Percentiles rank a stretch among this genome's conserved stretches.
Evolutionary conservation across 2,329 filamentous ascomycete species (phyloP).

Genomic region (Xylaria sp.): DNA sequence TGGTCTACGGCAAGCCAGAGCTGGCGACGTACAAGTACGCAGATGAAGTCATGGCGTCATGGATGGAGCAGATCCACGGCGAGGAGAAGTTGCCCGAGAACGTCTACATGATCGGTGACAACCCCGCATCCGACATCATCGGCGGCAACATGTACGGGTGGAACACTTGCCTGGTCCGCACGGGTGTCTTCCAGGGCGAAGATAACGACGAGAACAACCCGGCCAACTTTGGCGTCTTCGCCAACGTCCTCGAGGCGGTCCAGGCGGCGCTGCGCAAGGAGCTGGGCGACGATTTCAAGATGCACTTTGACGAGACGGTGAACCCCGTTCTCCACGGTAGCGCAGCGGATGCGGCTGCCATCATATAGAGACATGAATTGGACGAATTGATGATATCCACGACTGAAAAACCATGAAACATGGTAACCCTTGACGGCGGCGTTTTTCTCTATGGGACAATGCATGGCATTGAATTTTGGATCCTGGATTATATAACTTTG

Average conservation of each 20-base stretch:
- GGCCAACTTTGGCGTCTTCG: slow-evolving; percentile 80
- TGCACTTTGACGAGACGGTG: slow-evolving; percentile 76
- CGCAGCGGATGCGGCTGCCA: slow-evolving; percentile 60
- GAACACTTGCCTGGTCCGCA: slow-evolving; percentile 83
- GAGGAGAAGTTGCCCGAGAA: slow-evolving; percentile 75
- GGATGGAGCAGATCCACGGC: slow-evolving; percentile 81
- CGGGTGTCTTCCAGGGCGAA: slow-evolving; percentile 81
- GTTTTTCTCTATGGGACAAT: slow-evolving; percentile 26
- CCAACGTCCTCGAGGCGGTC: slow-evolving; percentile 78
- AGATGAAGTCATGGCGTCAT: slow-evolving; percentile 76
- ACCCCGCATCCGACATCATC: slow-evolving; percentile 78
- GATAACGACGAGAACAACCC: slow-evolving; percentile 82
- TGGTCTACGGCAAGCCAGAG: slow-evolving; percentile 81
- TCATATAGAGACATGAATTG: slow-evolving; percentile 39
- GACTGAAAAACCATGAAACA: slow-evolving; percentile 10
- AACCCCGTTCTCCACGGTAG: slow-evolving; percentile 72
- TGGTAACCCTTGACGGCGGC: slow-evolving; percentile 25
- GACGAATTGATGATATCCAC: slow-evolving; percentile 39
- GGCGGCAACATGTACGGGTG: slow-evolving; percentile 85
- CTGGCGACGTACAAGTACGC: slow-evolving; percentile 82
- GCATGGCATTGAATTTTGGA: slow-evolving; percentile 15
- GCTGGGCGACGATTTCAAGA: slow-evolving; percentile 78
- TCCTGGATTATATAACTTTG: background rate
- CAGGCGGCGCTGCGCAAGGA: slow-evolving; percentile 74
- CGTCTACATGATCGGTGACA: slow-evolving; percentile 82